phyloP scores from a whole-genome alignment of 768 basidiomycete genomes.

The Pulveroboletus sp. region DNA sequence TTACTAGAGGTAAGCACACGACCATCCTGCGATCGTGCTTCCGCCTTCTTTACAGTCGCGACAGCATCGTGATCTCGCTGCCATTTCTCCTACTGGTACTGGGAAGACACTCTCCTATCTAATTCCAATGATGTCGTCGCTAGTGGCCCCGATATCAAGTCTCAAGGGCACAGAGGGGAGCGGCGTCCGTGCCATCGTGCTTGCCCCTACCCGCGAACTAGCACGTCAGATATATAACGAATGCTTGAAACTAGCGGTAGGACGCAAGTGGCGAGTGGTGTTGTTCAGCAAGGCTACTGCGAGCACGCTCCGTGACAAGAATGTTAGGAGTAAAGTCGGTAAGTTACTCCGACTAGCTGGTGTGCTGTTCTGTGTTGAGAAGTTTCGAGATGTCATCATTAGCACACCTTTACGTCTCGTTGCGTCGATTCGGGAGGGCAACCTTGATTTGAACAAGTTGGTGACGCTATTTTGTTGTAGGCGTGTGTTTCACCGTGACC shows the following conservation, averaged over 20 bases:
- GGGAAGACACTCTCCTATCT: slow-evolving; percentile 96
- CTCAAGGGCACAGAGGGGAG: slow-evolving; percentile 39
- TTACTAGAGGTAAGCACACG: slow-evolving; percentile 58
- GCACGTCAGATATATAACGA: slow-evolving; percentile 95
- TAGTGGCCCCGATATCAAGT: slow-evolving; percentile 52
- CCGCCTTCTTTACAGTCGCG: background rate
- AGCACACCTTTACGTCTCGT: slow-evolving; percentile 90
- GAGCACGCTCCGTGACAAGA: slow-evolving; percentile 68
- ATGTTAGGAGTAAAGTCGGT: slow-evolving; percentile 73
- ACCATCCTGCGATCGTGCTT: background rate
- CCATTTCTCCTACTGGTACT: slow-evolving; percentile 95
- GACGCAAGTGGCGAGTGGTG: slow-evolving; percentile 77
- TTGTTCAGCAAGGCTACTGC: slow-evolving; percentile 90
- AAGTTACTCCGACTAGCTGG: slow-evolving; percentile 26
- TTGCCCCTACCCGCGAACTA: slow-evolving; percentile 94
- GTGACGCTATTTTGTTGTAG: slow-evolving; percentile 22
- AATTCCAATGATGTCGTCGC: slow-evolving; percentile 66
- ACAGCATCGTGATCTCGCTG: slow-evolving; percentile 80
- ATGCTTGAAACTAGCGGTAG: slow-evolving; percentile 73
- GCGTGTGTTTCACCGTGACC: background rate
- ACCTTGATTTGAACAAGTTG: slow-evolving; percentile 68
- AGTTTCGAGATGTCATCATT: slow-evolving; percentile 72
- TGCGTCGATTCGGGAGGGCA: slow-evolving; percentile 65
- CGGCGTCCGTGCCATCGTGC: slow-evolving; percentile 72
- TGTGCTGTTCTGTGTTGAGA: background rate